Evolutionary conservation across 208 protist genomes (phyloP).

Genomic region (Phytomonas sp.): DNA sequence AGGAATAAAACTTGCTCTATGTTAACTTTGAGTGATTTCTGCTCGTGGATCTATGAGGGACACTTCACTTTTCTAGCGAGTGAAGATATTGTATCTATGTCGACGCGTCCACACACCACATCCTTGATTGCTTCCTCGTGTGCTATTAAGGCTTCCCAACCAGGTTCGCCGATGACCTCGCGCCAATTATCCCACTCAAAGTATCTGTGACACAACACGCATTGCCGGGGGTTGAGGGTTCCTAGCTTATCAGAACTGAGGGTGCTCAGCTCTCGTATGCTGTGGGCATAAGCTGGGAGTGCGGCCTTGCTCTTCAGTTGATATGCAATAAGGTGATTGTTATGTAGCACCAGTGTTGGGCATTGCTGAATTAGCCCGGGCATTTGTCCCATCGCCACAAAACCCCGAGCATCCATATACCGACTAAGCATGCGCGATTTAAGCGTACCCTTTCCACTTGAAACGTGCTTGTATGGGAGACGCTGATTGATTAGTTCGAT

Average conservation of each 20-base stretch:
- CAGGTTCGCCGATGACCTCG: slow-evolving; percentile 56
- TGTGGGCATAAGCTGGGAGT: slow-evolving; percentile 63
- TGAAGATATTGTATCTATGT: neutral
- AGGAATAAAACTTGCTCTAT: neutral
- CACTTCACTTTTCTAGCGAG: neutral
- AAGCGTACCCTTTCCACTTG: neutral
- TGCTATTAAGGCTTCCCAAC: slow-evolving; percentile 39
- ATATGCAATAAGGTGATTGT: slow-evolving; percentile 65
- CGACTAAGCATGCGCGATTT: neutral
- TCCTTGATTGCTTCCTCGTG: slow-evolving; percentile 28
- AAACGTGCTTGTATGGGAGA: neutral
- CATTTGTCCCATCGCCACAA: neutral
- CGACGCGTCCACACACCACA: slow-evolving; percentile 28
- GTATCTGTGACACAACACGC: slow-evolving; percentile 33
- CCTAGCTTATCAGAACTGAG: slow-evolving; percentile 20
- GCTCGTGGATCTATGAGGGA: neutral
- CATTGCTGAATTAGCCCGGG: slow-evolving; percentile 5
- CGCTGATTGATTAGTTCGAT: neutral
- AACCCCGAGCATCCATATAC: neutral
- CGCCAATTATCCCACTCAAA: slow-evolving; percentile 80
- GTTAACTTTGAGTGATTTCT: neutral
- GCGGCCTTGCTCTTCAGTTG: slow-evolving; percentile 27
- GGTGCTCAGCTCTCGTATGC: slow-evolving; percentile 32
- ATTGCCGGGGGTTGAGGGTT: slow-evolving; percentile 37
- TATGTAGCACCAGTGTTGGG: slow-evolving; percentile 46